A percentile compares a stretch with the other conserved stretches of the same genome.
Conservation (phyloP, 2,329 filamentous ascomycete genomes). For the Aspergillus candidus region DNA sequence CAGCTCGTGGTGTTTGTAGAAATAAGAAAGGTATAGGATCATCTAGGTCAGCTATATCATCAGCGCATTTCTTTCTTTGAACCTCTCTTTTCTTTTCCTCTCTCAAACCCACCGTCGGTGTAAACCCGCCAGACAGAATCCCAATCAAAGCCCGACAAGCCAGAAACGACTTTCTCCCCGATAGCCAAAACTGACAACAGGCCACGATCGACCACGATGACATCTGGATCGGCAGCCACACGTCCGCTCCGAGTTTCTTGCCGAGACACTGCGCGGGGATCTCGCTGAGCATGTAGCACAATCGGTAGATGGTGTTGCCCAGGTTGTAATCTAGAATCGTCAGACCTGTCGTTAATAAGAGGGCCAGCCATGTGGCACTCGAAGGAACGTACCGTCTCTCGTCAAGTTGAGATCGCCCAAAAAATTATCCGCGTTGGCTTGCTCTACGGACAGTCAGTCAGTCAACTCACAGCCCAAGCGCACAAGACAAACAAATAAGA, state of each 20-base stretch:
- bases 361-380: background rate
- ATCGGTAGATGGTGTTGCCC: constrained; percentile 51
- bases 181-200: constrained; percentile 40
- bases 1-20: constrained; percentile 62
- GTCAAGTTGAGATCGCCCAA: constrained; percentile 33
- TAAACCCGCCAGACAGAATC: constrained; percentile 44
- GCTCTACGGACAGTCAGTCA: constrained; percentile 17
- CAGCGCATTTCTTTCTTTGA: too few species aligned
- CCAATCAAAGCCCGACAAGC: constrained; percentile 41
- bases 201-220: constrained; percentile 33
- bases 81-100: too few species aligned
- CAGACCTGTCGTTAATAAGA: background rate
- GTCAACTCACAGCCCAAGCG: constrained; percentile 5
- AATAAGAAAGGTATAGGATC: constrained; percentile 59
- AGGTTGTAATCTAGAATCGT: constrained; percentile 23
- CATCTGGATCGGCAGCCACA: constrained; percentile 53
- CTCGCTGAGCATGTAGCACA: constrained; percentile 49
- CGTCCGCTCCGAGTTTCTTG: constrained; percentile 50
- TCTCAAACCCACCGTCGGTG: constrained; percentile 21
- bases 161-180: constrained; percentile 38
- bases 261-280: constrained; percentile 53
- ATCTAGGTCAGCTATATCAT: constrained; percentile 7
- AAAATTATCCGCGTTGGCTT: constrained; percentile 54
- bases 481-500: constrained; percentile 46
- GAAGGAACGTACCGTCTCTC: constrained; percentile 16